Base-by-base conservation (phyloP, 768 basidiomycete species). In the Lactarius quietus region DNA sequence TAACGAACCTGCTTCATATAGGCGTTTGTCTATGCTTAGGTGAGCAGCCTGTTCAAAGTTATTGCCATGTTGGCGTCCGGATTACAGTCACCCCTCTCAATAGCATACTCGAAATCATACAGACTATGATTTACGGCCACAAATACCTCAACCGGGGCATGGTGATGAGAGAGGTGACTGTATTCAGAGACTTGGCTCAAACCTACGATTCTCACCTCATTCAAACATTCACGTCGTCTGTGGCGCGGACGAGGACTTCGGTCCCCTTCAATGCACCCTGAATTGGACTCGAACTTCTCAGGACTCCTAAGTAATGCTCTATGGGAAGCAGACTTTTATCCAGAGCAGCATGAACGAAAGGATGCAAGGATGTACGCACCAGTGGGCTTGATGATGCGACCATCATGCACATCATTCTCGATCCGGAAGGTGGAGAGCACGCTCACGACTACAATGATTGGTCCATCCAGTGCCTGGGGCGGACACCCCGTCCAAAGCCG, bases 401-500 rank as follows among this genome's bases (percentile, higher is more conserved):
- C 70, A 36, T 63, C 62, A 43, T 68, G 70, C 38, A 61, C 62
- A 28, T 31, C 60, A 41, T 65, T 68, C 48, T 65, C 62, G 57
- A 71, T 68, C 29, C 61, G 52, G 61, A 66, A 70, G 4, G 64
- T 18, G 1, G 70, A 61, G 6, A 71, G 67, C 36, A 61, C 62
- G 69, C 53, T 68, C 38, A 69, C 70, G 28, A 68, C 65, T 20
- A 63, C 59, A 54, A 70, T 41, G 56, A 53, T 26, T 71, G 57
- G 10, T 69, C 70, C 66, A 71, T 67, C 66, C 65, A 70, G 39
- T 63, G 68, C 8, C 70, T 69, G 17, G 70, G 70, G 29, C 70
- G 70, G 14, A 70, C 68, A 14, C 70, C 69, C 33, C 66, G 65
- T n/a, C 70, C 70, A 36, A 70, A 70, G 35, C 70, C 70, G 59